Base-by-base conservation (phyloP, 2,329 filamentous ascomycete species). In the Aureobasidium sp. region DNA sequence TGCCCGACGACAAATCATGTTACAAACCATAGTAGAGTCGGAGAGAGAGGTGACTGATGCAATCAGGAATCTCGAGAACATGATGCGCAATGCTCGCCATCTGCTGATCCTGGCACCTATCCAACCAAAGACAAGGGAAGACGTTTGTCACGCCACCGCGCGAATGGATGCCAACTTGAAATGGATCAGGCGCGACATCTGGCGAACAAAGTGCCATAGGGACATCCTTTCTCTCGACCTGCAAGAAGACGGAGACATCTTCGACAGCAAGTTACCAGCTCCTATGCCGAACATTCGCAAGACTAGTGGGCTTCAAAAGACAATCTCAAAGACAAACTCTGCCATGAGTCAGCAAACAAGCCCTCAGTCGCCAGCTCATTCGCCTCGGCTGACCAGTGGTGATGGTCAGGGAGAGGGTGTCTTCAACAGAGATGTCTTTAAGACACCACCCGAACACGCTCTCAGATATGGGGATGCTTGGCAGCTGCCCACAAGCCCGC, bases 111-210 rank as follows among this genome's bases (percentile, higher is more conserved):
- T 97, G 27, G 90, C 93, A 0, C 94, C 94, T 0, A 91, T 99
- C 49, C 89, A 96, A 70, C 86, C 87, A n/a, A 91, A 91, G 74
- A 92, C 91, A 0, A 83, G 94, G 64, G 93, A 97, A 64, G 84
- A 91, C 63, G 83, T 97, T 61, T 82, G 97, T n/a, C 81, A 88
- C 66, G 89, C 91, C 20, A 93, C 94, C 22, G 90, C 87, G 6
- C 86, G 88, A 8, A 87, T 96, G 76, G 87, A 92, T 62, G 91
- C 91, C 3, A 91, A 93, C 72, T 77, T 99, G 64, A 96, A 94
- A 72, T 97, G 93, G 93, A 87, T 88, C n/a, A 84, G 93, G 64
- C 88, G 95, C 72, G 91, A 96, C 67, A 94, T 97, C 22, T 97
- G 92, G 91, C 89, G 87, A 60, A 84, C 93, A 69, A 93, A 86